Conservation (phyloP, 2,329 filamentous ascomycete genomes). For the Talaromyces sp. region DNA sequence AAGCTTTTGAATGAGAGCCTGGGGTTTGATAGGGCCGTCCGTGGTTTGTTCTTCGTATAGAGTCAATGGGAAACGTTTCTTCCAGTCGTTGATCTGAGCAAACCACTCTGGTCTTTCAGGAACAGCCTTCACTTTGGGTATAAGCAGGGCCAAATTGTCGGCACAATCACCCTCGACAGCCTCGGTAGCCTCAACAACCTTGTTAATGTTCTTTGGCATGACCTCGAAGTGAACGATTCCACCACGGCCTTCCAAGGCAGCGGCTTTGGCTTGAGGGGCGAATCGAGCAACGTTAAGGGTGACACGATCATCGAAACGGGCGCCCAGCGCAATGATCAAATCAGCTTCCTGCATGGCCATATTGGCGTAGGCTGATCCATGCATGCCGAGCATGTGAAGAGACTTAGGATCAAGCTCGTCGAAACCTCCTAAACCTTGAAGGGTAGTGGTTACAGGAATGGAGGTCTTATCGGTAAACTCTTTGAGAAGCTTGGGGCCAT, state of each 20-base stretch:
- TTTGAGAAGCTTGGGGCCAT: conserved; percentile 75
- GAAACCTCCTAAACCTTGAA: conserved; percentile 87
- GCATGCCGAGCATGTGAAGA: conserved; percentile 98
- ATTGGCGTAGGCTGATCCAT: conserved; percentile 94
- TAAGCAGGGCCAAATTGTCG: conserved; percentile 68
- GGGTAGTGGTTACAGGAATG: conserved; percentile 92
- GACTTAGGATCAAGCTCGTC: conserved; percentile 93
- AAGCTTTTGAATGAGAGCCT: conserved; percentile 85
- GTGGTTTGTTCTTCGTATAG: conserved; percentile 75
- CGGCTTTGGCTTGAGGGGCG: conserved; percentile 79
- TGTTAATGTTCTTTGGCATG: conserved; percentile 99
- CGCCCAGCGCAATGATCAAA: conserved; percentile 89
- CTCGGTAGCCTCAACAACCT: conserved; percentile 94
- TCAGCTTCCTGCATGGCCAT: conserved; percentile 97
- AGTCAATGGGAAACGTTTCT: conserved; percentile 79
- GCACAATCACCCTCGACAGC: conserved; percentile 91
- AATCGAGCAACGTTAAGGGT: conserved; percentile 79
- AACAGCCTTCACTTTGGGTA: conserved; percentile 67
- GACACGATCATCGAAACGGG: conserved; percentile 94
- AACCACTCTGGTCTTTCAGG: conserved; percentile 81
- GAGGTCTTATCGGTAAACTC: conserved; percentile 84
- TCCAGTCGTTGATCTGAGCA: conserved; percentile 83
- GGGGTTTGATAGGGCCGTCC: conserved; percentile 84
- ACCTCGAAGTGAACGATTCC: conserved; percentile 98
- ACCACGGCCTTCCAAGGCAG: conserved; percentile 78